Base-by-base conservation (phyloP, 192 early-diverging fungal genomes). In the Backusella tarrabulga region DNA sequence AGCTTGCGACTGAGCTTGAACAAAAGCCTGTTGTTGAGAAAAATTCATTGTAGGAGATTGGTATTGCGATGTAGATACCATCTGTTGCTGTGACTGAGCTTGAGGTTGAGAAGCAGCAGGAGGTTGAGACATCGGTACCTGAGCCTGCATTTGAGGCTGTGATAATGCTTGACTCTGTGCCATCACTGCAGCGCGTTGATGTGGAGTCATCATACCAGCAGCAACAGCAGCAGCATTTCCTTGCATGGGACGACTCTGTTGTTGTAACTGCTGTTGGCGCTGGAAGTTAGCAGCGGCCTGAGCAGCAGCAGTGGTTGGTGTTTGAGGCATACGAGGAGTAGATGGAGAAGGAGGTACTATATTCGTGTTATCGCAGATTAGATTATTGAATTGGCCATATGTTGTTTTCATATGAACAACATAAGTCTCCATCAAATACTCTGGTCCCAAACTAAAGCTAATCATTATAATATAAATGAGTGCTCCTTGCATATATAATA, bases 401-500 rank as follows among this genome's bases (percentile, higher is more conserved):
- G 75, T 74, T 32, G 76, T 80, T 41, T 84, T 84, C 34, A 84
- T 63, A 41, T 84, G 83, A 36, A 80, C 67, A 12, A 80, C 71
- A 63, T 80, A 84, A n/a, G 78, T 80, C 29, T 84, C 79, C 77
- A 84, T 78, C 21, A 80, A 70, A 74, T 80, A 80, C 7, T 80
- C 79, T 32, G 83, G 83, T 4, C 83, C 83, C 21, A 84, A 70
- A 29, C 67, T 42, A 66, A 84, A 84, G 44, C 54, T 60, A 60
- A 23, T 12, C 15, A 60, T 12, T 12, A 9, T 0, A 26, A 60
- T 26, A 60, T 8, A 60, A 60, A 23, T 23, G 11, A 60, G 11
- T 60, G n/a, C 0, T 21, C 6, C 54, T 23, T 6, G 21, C 2
- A 21, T 19, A n/a, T 54, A 23, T 19, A 1, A 54, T n/a, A n/a